These are phyloP conservation scores for Isabelozyma rhagii DNA, from an alignment of 805 yeast genomes.

Conservation along the genomic window DNA sequence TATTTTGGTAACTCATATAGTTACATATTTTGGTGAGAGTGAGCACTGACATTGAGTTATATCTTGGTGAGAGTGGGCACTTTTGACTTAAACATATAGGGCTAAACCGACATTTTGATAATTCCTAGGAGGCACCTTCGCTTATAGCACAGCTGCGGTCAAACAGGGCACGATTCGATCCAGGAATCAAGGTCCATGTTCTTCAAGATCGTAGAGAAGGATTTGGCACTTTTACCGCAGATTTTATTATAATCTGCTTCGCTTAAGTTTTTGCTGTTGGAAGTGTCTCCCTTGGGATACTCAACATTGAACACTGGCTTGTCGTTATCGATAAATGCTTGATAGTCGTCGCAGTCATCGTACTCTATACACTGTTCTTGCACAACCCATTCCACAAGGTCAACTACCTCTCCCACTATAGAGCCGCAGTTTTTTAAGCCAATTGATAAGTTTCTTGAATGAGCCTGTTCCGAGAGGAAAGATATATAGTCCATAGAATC, in stretches of 20 bases:
- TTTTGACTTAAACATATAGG: too few relatives aligned
- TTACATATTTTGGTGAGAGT: too few relatives aligned
- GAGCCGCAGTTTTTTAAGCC: conserved; percentile 22
- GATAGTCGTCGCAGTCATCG: conserved; percentile 16
- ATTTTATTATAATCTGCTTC: conserved; percentile 1
- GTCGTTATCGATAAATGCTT: conserved; percentile 8
- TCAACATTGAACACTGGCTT: conserved; percentile 24
- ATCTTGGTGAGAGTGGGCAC: too few relatives aligned
- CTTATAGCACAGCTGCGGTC: neutral
- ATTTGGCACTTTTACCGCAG: conserved; percentile 7
- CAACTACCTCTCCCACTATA: conserved; percentile 14
- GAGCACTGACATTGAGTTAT: too few relatives aligned
- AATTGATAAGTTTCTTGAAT: conserved; percentile 13
- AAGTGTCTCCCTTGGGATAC: conserved; percentile 18
- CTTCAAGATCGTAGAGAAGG: conserved; percentile 18
- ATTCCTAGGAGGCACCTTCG: too few relatives aligned
- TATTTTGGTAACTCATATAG: too few relatives aligned
- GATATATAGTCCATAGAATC: conserved; percentile 19
- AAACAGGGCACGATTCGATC: conserved; percentile 9
- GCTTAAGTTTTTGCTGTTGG: conserved; percentile 5
- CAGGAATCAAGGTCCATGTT: conserved; percentile 19
- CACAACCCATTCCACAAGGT: conserved; percentile 18
- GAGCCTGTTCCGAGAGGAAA: conserved; percentile 16
- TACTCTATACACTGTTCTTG: conserved; percentile 25
- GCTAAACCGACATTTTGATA: too few relatives aligned